A percentile compares a stretch with the other conserved stretches of the same genome.
phyloP scores from a whole-genome alignment of 129 eudicot genomes.

The carrot (Daucus carota) region DNA sequence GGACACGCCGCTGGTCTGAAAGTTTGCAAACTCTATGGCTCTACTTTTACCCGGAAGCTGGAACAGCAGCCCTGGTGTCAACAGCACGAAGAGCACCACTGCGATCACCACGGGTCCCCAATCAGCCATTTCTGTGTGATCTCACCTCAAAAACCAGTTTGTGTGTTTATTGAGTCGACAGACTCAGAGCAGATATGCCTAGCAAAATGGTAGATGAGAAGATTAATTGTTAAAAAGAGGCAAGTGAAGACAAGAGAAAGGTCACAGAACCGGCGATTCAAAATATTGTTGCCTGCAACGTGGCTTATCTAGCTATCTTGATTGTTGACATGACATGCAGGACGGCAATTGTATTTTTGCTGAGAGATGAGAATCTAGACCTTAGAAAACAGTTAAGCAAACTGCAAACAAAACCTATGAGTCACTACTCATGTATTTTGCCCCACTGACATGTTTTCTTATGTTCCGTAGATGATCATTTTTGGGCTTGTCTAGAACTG shows the following conservation, averaged over 20 bases:
- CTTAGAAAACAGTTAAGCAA: no score
- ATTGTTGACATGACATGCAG: background rate
- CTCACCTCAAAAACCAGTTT: background rate
- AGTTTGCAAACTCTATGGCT: background rate
- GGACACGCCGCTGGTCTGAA: background rate
- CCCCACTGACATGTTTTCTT: background rate
- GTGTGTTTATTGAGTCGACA: background rate
- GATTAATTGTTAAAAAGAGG: background rate
- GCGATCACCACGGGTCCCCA: constrained; percentile 1
- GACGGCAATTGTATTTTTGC: background rate
- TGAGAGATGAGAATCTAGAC: background rate
- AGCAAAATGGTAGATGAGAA: background rate
- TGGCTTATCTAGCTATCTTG: background rate
- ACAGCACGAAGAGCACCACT: background rate
- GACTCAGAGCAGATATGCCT: background rate
- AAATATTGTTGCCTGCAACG: background rate
- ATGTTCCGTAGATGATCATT: background rate
- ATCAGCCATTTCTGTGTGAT: background rate
- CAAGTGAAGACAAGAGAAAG: background rate
- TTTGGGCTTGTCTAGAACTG: no score
- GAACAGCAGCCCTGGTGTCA: background rate
- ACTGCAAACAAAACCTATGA: background rate
- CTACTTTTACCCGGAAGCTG: constrained; percentile 1
- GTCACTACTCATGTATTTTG: background rate
- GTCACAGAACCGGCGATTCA: background rate